A percentile compares a stretch with the other conserved stretches of the same genome.
phyloP scores from a whole-genome alignment of 345 rosid genomes.

The Hibiscus syriacus region DNA sequence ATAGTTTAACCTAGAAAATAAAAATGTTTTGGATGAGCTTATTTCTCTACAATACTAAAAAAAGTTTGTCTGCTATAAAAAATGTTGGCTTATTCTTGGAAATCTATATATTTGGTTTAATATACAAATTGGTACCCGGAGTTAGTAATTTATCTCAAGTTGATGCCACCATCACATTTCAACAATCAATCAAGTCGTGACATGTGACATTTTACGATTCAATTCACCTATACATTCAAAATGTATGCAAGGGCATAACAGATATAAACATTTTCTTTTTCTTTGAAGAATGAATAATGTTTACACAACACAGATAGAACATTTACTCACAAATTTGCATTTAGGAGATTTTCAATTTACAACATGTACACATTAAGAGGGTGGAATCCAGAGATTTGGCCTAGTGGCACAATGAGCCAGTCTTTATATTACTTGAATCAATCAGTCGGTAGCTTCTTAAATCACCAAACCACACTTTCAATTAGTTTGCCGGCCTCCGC shows the following conservation, averaged over 20 bases:
- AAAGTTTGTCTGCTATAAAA: neutral
- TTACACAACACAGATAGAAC: constrained; percentile 43
- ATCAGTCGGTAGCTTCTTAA: constrained; percentile 42
- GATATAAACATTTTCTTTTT: constrained; percentile 3
- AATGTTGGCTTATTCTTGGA: neutral
- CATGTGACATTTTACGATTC: neutral
- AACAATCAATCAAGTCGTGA: too few relatives aligned
- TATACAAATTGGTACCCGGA: too few relatives aligned
- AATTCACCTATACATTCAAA: neutral
- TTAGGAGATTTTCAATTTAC: constrained; percentile 49
- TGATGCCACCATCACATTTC: too few relatives aligned
- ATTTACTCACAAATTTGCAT: constrained; percentile 46
- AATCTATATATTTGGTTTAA: neutral
- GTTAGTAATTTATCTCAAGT: too few relatives aligned
- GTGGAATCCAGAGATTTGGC: constrained; percentile 27
- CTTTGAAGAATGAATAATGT: neutral
- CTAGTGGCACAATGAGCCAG: constrained; percentile 18
- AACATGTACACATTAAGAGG: constrained; percentile 63
- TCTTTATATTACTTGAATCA: constrained; percentile 25
- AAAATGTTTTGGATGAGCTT: neutral
- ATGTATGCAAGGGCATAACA: neutral
- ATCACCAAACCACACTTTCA: constrained; percentile 21
- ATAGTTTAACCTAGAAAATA: too few relatives aligned
- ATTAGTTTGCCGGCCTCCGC: constrained; percentile 36
- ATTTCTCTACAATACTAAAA: neutral